Percentiles rank a stretch among this genome's conserved stretches.
Evolutionary conservation across 176 grass and related monocot species (phyloP).

Genomic region (Aegilops tauschii): DNA sequence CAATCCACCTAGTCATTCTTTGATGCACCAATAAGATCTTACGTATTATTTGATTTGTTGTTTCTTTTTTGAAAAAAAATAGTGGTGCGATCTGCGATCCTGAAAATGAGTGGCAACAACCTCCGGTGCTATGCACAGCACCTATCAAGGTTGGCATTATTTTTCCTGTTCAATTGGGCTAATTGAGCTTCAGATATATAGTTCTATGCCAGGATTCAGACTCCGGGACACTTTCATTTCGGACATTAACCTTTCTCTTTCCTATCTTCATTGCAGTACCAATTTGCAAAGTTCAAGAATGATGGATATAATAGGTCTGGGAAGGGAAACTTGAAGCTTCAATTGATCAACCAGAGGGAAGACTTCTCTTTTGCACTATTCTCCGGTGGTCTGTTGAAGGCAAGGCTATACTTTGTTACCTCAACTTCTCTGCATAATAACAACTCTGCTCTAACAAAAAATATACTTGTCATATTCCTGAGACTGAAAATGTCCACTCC

Average conservation of each 20-base stretch:
- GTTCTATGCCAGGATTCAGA: not conserved
- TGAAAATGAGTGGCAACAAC: constrained; percentile 38
- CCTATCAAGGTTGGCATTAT: constrained; percentile 58
- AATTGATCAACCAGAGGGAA: constrained; percentile 78
- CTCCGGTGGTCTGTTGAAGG: constrained; percentile 52
- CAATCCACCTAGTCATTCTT: not conserved
- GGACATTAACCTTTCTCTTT: not conserved
- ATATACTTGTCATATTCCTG: not conserved
- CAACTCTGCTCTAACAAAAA: not conserved
- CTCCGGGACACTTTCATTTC: not conserved
- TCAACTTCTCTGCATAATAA: not conserved
- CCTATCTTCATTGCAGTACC: not conserved
- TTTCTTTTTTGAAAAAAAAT: constrained; percentile 21
- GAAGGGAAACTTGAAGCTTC: constrained; percentile 68
- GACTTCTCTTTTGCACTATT: constrained; percentile 77
- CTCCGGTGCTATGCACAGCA: constrained; percentile 62
- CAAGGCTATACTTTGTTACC: not conserved
- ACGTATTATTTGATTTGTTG: not conserved
- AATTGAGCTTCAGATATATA: not conserved
- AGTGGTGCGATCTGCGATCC: constrained; percentile 57
- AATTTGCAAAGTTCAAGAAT: constrained; percentile 18
- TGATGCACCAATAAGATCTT: not conserved
- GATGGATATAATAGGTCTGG: constrained; percentile 31
- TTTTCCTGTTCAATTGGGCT: not conserved
- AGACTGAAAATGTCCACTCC: not conserved